Conservation (phyloP, 352 stramenopile species). For the Globisporangium paddicum region DNA sequence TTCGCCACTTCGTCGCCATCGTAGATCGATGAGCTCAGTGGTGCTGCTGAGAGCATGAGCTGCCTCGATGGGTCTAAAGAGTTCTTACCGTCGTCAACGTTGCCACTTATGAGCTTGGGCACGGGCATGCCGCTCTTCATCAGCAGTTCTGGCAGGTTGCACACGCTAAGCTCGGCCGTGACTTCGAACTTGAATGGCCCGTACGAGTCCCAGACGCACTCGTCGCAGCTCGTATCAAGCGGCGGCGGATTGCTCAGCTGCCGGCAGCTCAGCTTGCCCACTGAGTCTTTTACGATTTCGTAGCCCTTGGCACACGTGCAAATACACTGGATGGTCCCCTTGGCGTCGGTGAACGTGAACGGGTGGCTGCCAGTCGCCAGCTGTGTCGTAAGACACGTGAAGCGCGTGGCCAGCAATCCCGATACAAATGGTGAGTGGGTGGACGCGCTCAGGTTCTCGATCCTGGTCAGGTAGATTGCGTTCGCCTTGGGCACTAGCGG, state of each 20-base stretch:
- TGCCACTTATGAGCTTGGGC: slow-evolving; percentile 7
- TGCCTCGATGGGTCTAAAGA: not conserved
- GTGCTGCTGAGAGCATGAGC: slow-evolving; percentile 1
- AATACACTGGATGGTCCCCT: slow-evolving; percentile 5
- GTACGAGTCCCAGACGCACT: slow-evolving; percentile 15
- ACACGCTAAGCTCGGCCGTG: slow-evolving; percentile 6
- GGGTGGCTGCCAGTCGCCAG: slow-evolving; percentile 9
- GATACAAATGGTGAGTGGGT: not conserved
- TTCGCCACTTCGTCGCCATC: slow-evolving; percentile 2
- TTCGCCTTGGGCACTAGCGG: not conserved
- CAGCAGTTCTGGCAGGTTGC: slow-evolving; percentile 1
- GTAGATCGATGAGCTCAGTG: slow-evolving; percentile 6
- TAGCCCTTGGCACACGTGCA: slow-evolving; percentile 20
- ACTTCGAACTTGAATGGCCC: slow-evolving; percentile 14
- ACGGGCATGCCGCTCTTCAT: not conserved
- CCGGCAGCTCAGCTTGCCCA: not conserved
- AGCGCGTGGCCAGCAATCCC: not conserved
- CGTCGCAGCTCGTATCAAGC: not conserved
- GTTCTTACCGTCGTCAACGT: slow-evolving; percentile 2
- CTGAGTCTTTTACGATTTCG: not conserved
- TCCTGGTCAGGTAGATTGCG: slow-evolving; percentile 10
- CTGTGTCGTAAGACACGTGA: slow-evolving; percentile 11
- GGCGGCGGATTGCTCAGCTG: slow-evolving; percentile 3
- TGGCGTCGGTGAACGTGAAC: slow-evolving; percentile 6
- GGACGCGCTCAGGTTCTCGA: not conserved